These are phyloP conservation scores for Aureobasidium sp. DNA, from an alignment of 2,329 filamentous ascomycete species.

Conservation along the genomic window DNA sequence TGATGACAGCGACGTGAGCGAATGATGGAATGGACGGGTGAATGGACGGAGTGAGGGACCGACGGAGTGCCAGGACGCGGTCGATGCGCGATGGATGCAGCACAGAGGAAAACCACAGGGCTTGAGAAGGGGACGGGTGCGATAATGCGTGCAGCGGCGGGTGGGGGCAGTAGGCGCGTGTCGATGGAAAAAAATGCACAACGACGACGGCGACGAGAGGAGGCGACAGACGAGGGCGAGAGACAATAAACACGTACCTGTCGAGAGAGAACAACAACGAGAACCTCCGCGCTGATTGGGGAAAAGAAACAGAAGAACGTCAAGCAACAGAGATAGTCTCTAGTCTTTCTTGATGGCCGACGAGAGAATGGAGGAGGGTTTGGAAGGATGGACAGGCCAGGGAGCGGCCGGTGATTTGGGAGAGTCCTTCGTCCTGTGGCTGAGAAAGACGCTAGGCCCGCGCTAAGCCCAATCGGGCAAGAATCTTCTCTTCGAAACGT, in stretches of 20 bases:
- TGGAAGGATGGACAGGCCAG: constrained; percentile 1
- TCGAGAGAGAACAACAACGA: not conserved
- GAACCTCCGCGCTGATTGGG: constrained; percentile 1
- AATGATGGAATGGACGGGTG: not conserved
- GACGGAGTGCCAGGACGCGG: constrained; percentile 8
- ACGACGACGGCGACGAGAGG: not conserved
- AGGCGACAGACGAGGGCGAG: not conserved
- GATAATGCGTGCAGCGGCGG: not conserved
- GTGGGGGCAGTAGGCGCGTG: constrained; percentile 11
- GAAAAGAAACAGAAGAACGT: constrained; percentile 13
- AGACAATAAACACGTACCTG: constrained; percentile 9
- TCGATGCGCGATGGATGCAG: constrained; percentile 12
- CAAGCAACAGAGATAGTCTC: constrained; percentile 3
- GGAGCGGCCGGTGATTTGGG: not conserved
- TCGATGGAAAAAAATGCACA: constrained; percentile 9
- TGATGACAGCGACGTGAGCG: not conserved
- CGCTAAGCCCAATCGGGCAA: not conserved
- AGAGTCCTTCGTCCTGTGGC: constrained; percentile 5
- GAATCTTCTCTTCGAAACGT: not conserved
- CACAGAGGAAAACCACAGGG: not conserved
- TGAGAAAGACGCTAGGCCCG: not conserved
- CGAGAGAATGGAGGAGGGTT: constrained; percentile 1
- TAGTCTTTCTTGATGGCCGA: constrained; percentile 9
- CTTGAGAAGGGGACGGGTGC: not conserved
- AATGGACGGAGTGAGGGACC: not conserved